Evolutionary conservation across 73 alveolate species (phyloP).

Genomic region (Urostyla sp.): DNA sequence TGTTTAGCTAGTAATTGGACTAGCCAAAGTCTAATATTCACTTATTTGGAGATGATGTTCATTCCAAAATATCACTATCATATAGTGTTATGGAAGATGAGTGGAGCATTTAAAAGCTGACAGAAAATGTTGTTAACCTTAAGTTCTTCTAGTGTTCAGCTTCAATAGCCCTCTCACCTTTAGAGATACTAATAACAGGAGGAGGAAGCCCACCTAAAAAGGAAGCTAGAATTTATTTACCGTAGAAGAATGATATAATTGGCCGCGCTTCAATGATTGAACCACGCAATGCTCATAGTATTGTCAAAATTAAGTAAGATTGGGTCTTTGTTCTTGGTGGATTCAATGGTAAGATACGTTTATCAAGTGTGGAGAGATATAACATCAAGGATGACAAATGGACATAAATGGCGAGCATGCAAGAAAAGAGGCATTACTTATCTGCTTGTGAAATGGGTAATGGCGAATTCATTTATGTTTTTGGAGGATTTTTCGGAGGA

Average conservation of each 20-base stretch:
- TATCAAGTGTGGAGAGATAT: conserved; percentile 56
- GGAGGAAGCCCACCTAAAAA: conserved; percentile 43
- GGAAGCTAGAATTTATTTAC: conserved; percentile 8
- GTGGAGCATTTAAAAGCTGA: not conserved
- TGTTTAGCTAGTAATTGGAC: not conserved
- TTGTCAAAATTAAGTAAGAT: no score
- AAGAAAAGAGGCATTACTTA: conserved; percentile 52
- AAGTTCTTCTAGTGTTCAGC: conserved; percentile 24
- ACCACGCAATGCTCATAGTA: conserved; percentile 27
- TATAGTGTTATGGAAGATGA: conserved; percentile 2
- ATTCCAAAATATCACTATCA: not conserved
- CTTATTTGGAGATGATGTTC: conserved; percentile 30
- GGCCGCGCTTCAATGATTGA: not conserved
- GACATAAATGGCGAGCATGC: conserved; percentile 56
- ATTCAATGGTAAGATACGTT: conserved; percentile 48
- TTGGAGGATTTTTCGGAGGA: conserved; percentile 63
- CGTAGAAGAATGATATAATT: not conserved
- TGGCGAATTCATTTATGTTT: conserved; percentile 60
- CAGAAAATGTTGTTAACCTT: not conserved
- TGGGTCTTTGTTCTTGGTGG: conserved; percentile 61
- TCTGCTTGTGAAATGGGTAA: conserved; percentile 30
- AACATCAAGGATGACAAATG: conserved; percentile 29
- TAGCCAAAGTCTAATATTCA: not conserved
- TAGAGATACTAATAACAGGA: conserved; percentile 7
- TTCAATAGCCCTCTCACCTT: not conserved